Conservation (phyloP, 2,329 filamentous ascomycete genomes). For the Clonostachys chloroleuca region DNA sequence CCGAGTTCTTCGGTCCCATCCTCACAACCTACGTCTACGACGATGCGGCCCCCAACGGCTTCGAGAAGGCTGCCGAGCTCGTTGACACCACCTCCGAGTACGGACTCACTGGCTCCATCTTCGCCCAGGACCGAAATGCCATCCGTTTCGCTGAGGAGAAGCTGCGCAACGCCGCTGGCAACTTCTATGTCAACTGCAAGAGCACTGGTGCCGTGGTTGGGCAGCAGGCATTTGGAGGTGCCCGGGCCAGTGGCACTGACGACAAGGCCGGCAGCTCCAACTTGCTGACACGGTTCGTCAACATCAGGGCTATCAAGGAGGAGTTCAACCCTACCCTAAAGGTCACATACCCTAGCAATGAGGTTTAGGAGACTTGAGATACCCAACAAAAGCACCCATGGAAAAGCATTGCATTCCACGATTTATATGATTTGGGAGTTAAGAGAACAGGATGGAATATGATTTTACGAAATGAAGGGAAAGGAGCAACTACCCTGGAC, state of each 20-base stretch:
- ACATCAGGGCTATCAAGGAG: conserved; percentile 67
- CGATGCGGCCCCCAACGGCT: conserved; percentile 55
- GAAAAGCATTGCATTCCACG: too few species aligned
- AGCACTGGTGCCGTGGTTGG: conserved; percentile 69
- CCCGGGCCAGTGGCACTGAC: conserved; percentile 65
- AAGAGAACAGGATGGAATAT: too few species aligned
- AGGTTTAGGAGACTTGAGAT: conserved; percentile 31
- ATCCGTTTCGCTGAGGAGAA: conserved; percentile 66
- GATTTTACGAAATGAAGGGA: too few species aligned
- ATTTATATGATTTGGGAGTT: too few species aligned
- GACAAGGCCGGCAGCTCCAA: conserved; percentile 68
- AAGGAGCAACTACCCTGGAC: too few species aligned
- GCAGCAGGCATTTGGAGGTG: conserved; percentile 69
- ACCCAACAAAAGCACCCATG: not conserved
- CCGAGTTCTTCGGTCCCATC: conserved; percentile 80
- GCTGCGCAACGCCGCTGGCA: conserved; percentile 69
- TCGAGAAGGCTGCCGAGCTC: conserved; percentile 52
- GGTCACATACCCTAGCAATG: conserved; percentile 70
- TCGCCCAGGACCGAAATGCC: conserved; percentile 63
- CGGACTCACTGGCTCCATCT: conserved; percentile 72
- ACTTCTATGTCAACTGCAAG: conserved; percentile 87
- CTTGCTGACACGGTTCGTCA: conserved; percentile 62
- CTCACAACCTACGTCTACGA: conserved; percentile 75
- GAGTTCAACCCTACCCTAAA: conserved; percentile 62
- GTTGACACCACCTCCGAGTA: conserved; percentile 74